These are phyloP conservation scores for Pseudocercospora eumusae DNA, from an alignment of 2,329 filamentous ascomycete species.

Conservation along the genomic window DNA sequence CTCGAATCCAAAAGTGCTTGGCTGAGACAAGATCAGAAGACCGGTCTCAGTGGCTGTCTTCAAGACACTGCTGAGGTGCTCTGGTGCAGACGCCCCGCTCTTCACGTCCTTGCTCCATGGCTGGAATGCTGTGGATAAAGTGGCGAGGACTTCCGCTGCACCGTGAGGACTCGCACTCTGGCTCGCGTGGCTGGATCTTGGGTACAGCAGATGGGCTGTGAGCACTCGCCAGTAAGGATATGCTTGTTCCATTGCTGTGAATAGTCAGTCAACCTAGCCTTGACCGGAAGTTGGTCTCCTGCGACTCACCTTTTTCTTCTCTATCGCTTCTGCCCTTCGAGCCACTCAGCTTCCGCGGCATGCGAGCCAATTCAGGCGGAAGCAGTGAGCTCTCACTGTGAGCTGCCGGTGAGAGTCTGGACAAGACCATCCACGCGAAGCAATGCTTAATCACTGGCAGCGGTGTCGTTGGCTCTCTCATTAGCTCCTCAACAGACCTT, in stretches of 20 bases:
- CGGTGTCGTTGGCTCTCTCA: neutral
- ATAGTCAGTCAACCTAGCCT: too few species aligned
- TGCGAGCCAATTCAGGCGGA: neutral
- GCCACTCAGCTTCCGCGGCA: neutral
- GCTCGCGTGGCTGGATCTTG: neutral
- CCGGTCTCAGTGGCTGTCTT: neutral
- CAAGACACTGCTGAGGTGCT: neutral
- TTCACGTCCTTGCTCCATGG: neutral
- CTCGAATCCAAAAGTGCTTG: neutral
- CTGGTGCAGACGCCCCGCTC: neutral
- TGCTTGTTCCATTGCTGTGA: neutral
- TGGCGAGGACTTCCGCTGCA: neutral
- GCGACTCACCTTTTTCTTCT: neutral
- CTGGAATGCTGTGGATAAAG: neutral
- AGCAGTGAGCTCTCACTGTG: neutral
- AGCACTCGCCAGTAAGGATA: constrained; percentile 2
- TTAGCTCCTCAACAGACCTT: constrained; percentile 7
- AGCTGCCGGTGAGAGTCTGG: neutral
- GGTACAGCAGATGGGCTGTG: constrained; percentile 1
- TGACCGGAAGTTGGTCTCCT: too few species aligned
- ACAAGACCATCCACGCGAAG: constrained; percentile 7
- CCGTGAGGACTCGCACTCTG: neutral
- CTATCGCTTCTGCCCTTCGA: neutral
- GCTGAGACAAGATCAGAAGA: constrained; percentile 5
- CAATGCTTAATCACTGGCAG: constrained; percentile 15